Evolutionary conservation across 805 yeast genomes (phyloP), one percentile per base, ranked within the genome.

Genomic region (Diddensiella santjacobensis): DNA sequence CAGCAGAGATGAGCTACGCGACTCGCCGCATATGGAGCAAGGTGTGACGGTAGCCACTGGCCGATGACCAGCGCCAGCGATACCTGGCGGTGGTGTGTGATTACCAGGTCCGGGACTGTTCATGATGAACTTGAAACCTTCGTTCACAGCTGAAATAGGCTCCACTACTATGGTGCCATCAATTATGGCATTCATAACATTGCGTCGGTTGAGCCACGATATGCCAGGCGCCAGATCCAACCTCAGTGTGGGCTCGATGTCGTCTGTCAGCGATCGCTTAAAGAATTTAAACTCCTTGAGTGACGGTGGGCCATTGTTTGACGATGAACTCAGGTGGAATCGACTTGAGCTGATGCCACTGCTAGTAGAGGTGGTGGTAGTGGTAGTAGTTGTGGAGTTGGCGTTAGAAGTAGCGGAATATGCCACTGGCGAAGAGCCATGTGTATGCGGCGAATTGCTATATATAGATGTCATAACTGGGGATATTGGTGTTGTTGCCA

Each of bases 1-100:
- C 55, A 83, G 85, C 51, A 86, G 71, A 47, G 79, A 74, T 58
- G 81, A 87, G 59, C 77, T 75, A 51, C 95, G 74, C 10, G 67
- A 62, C 64, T 90, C 97, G 3, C 90, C 91, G 70, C 98, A 91
- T 38, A 91, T 71, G 3, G 89, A 73, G 67, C 98, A 91, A 3
- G 89, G 80, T 1, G 80, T 79, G 44, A 75, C 72, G 19, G 85
- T 77, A 0, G 96, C 96, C 15, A 85, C 81, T 0, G 95, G 91
- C 4, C 80, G 83, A 22, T 40, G 18, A 4, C 18, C 22, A 44
- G 38, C 1, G 44, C 38, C 23, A 23, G n/a, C 17, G 31, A 36
- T n/a, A 35, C 15, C 6, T 15, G 38, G 18, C 6, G 38, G 38
- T 8, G 38, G 38, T 6, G 18, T 17, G 18, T 15, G 6, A 22